Evolutionary conservation across 345 rosid genomes (phyloP).

Genomic region (Brassica carinata): DNA sequence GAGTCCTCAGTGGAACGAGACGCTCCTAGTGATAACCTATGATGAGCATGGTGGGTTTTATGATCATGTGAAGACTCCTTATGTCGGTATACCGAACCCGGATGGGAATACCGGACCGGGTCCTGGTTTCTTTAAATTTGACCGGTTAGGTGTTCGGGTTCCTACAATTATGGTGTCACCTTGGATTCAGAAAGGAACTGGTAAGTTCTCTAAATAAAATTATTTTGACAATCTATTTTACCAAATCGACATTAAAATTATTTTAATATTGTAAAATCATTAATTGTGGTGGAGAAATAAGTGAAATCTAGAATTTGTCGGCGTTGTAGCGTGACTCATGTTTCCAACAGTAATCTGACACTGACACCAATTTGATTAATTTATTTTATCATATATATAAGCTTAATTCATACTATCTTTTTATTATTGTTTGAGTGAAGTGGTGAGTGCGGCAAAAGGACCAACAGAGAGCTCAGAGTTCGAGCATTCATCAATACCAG

Average conservation of each 20-base stretch:
- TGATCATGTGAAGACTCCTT: constrained; percentile 93
- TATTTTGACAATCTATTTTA: background rate
- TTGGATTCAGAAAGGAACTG: constrained; percentile 94
- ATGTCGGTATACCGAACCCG: constrained; percentile 71
- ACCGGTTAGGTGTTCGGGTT: constrained; percentile 75
- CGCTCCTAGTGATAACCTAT: constrained; percentile 77
- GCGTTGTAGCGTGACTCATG: constrained; percentile 26
- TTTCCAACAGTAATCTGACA: constrained; percentile 21
- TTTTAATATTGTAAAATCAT: constrained; percentile 2
- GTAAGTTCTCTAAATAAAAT: constrained; percentile 41
- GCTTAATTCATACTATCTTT: background rate
- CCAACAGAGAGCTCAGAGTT: constrained; percentile 77
- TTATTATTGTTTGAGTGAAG: constrained; percentile 45
- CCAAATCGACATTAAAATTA: background rate
- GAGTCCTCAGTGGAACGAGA: constrained; percentile 96
- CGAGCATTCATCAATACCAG: constrained; percentile 96
- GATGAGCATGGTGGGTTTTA: constrained; percentile 97
- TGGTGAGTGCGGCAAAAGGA: constrained; percentile 66
- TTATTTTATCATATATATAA: background rate
- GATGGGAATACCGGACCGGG: constrained; percentile 94
- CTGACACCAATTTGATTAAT: constrained; percentile 3
- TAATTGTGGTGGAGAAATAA: constrained; percentile 17
- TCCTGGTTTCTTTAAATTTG: constrained; percentile 88
- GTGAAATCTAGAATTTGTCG: constrained; percentile 24
- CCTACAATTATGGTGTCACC: constrained; percentile 47